A percentile compares a stretch with the other conserved stretches of the same genome.
phyloP scores from a whole-genome alignment of 2,329 filamentous ascomycete species.

The Clonostachys chloroleuca region DNA sequence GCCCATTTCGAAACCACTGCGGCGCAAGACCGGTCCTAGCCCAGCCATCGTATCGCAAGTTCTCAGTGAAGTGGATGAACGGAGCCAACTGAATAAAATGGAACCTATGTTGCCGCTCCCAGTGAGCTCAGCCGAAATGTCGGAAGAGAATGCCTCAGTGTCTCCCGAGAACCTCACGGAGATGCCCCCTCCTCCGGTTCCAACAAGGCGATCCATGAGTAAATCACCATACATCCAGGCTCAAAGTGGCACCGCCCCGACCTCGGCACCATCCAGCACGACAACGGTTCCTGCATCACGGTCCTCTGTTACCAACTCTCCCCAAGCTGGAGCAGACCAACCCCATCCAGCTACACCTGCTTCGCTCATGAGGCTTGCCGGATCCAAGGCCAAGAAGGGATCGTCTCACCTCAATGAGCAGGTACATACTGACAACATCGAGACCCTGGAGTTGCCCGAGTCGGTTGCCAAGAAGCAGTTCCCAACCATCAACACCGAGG shows the following conservation, averaged over 20 bases:
- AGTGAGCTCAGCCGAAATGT: constrained; percentile 43
- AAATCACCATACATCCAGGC: constrained; percentile 65
- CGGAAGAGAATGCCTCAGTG: constrained; percentile 61
- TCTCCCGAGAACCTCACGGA: constrained; percentile 60
- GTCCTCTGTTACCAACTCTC: constrained; percentile 1
- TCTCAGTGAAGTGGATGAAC: constrained; percentile 47
- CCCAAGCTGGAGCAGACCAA: constrained; percentile 21
- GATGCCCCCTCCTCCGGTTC: constrained; percentile 65
- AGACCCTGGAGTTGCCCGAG: constrained; percentile 68
- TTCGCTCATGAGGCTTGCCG: constrained; percentile 75
- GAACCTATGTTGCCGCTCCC: constrained; percentile 25
- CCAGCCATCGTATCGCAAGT: constrained; percentile 52
- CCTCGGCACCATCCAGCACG: constrained; percentile 8
- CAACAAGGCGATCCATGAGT: constrained; percentile 57
- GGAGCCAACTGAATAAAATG: constrained; percentile 5
- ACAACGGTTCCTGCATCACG: constrained; percentile 2
- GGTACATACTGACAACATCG: constrained; percentile 46
- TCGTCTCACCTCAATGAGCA: constrained; percentile 22
- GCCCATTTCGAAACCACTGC: constrained; percentile 65
- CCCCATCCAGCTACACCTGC: constrained; percentile 76
- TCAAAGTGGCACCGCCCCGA: constrained; percentile 31
- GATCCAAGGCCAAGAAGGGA: constrained; percentile 44
- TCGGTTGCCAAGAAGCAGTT: constrained; percentile 35
- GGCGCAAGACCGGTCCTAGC: constrained; percentile 46
- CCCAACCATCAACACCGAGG: background rate